Conservation (phyloP, 306 rosid genomes). For the Gillenia trifoliata region DNA sequence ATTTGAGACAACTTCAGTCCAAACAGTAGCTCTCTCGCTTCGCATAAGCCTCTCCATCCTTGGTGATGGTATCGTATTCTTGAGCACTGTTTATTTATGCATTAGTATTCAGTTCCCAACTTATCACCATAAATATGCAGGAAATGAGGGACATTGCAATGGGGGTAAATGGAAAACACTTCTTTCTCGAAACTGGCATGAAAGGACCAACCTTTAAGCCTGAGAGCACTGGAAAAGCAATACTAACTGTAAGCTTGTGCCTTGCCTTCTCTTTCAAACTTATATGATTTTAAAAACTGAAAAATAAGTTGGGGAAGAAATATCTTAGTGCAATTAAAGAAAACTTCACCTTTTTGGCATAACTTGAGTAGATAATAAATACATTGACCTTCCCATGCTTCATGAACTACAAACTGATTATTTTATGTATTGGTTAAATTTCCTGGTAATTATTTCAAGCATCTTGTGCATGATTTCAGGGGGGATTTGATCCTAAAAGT, state of each 20-base stretch:
- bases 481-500: neutral
- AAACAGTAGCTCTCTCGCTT: neutral
- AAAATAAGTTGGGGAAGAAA: neutral
- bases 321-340: neutral
- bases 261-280: neutral
- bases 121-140: slow-evolving; percentile 9
- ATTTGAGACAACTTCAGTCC: no score
- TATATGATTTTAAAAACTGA: neutral
- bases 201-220: slow-evolving; percentile 83
- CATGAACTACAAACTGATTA: neutral
- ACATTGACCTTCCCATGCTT: neutral
- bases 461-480: neutral
- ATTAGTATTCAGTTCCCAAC: neutral
- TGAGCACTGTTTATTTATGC: slow-evolving; percentile 6
- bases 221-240: slow-evolving; percentile 89
- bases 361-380: neutral
- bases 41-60: neutral
- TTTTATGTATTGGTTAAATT: neutral
- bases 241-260: slow-evolving; percentile 55
- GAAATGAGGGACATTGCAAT: slow-evolving; percentile 83
- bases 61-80: neutral
- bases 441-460: neutral
- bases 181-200: slow-evolving; percentile 77
- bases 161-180: slow-evolving; percentile 72
- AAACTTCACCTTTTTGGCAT: neutral